A percentile compares a stretch with the other conserved stretches of the same genome.
Evolutionary conservation across 192 early-diverging fungal genomes (phyloP).

Genomic region (Gonapodya prolifera): DNA sequence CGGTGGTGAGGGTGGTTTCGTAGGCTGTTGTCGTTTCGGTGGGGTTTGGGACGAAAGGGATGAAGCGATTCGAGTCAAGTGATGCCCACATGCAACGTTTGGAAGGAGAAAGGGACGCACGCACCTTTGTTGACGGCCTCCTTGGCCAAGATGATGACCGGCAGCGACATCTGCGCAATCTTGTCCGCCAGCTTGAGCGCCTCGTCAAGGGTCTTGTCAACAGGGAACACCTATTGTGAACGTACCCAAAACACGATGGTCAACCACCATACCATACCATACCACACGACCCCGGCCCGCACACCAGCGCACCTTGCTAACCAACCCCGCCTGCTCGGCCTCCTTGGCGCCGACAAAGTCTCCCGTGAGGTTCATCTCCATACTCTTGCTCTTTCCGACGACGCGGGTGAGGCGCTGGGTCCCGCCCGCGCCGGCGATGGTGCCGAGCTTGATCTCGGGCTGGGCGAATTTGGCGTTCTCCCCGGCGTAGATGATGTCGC

Average conservation of each 20-base stretch:
- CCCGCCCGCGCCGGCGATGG: constrained; percentile 72
- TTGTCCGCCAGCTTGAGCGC: constrained; percentile 76
- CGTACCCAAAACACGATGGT: not conserved
- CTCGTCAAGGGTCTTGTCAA: constrained; percentile 73
- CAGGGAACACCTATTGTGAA: constrained; percentile 61
- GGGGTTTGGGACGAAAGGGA: constrained; percentile 8
- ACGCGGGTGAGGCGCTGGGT: constrained; percentile 71
- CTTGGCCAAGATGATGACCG: constrained; percentile 86
- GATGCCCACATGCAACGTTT: not conserved
- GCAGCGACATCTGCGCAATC: constrained; percentile 76
- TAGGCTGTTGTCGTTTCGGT: constrained; percentile 47
- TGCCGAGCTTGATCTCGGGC: constrained; percentile 96
- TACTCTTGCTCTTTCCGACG: constrained; percentile 95
- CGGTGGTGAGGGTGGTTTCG: constrained; percentile 72
- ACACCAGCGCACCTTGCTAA: constrained; percentile 43
- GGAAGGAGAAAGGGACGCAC: not conserved
- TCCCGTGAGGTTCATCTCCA: constrained; percentile 91
- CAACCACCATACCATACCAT: not conserved
- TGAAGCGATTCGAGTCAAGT: not conserved
- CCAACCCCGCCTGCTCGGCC: constrained; percentile 72
- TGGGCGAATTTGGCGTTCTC: constrained; percentile 94
- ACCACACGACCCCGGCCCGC: not conserved
- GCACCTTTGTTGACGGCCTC: constrained; percentile 84
- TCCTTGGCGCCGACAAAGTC: constrained; percentile 62
- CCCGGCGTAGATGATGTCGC: constrained; percentile 96